Evolutionary conservation across 192 early-diverging fungal species (phyloP).

Genomic region (Mortierella claussenii): DNA sequence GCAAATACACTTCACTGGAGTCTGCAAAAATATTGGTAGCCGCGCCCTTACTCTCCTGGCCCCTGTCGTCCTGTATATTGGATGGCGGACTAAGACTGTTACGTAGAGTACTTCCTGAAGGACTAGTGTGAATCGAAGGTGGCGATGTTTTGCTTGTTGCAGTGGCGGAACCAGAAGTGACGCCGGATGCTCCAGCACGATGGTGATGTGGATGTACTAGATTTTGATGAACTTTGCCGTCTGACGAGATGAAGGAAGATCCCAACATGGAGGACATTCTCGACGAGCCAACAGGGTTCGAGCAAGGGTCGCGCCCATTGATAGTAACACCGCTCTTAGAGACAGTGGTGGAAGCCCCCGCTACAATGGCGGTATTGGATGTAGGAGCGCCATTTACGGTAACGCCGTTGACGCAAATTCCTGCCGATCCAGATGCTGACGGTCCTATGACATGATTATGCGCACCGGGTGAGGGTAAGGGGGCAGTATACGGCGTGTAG

Average conservation of each 20-base stretch:
- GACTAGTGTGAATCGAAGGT: conserved; percentile 26
- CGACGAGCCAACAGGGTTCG: conserved; percentile 19
- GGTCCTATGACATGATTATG: conserved; percentile 9
- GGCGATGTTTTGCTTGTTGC: conserved; percentile 8
- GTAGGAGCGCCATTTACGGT: neutral
- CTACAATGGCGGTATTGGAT: conserved; percentile 1
- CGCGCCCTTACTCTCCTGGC: too few species aligned
- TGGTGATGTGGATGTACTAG: conserved; percentile 27
- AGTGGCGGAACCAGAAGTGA: neutral
- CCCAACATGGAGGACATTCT: conserved; percentile 45
- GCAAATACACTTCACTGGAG: neutral
- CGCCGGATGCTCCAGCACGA: conserved; percentile 10
- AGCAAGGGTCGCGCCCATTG: conserved; percentile 3
- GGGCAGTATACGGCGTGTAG: conserved; percentile 33
- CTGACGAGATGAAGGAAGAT: conserved; percentile 36
- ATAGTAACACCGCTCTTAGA: conserved; percentile 20
- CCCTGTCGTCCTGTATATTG: conserved; percentile 7
- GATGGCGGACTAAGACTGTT: conserved; percentile 36
- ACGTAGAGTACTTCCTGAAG: conserved; percentile 14
- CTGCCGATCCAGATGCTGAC: neutral
- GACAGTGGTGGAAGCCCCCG: neutral
- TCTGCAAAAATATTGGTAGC: neutral
- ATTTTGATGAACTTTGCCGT: conserved; percentile 29
- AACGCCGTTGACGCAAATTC: neutral
- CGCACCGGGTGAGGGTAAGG: conserved; percentile 23